Percentiles rank a stretch among this genome's conserved stretches.
Conservation (phyloP, 2,329 filamentous ascomycete genomes). For the Clarireedia hainanense region DNA sequence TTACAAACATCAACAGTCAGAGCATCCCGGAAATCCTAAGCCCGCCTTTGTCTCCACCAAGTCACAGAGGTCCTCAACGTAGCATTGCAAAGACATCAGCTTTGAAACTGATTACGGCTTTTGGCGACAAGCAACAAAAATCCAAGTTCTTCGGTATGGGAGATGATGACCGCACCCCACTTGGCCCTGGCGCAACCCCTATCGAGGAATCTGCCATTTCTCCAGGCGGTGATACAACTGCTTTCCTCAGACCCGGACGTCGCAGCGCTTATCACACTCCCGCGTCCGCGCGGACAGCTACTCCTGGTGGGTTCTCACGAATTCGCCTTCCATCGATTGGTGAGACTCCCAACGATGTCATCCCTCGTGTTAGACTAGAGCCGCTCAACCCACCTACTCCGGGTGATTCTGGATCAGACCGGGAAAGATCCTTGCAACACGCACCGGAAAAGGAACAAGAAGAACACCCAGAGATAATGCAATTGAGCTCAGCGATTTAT, state of each 20-base stretch:
- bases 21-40: slow-evolving; percentile 56
- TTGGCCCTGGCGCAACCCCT: slow-evolving; percentile 75
- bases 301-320: slow-evolving; percentile 51
- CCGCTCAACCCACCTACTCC: slow-evolving; percentile 35
- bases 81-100: slow-evolving; percentile 73
- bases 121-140: slow-evolving; percentile 55
- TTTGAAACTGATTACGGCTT: slow-evolving; percentile 86
- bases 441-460: slow-evolving; percentile 21
- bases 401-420: slow-evolving; percentile 40
- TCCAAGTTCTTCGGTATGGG: slow-evolving; percentile 54
- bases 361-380: slow-evolving; percentile 33
- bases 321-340: slow-evolving; percentile 72
- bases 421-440: slow-evolving; percentile 32
- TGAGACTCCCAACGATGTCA: slow-evolving; percentile 51
- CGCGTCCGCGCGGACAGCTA: slow-evolving; percentile 55
- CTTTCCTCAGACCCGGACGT: slow-evolving; percentile 58
- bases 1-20: slow-evolving; percentile 50
- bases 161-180: slow-evolving; percentile 61
- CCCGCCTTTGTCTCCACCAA: slow-evolving; percentile 67
- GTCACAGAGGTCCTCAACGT: slow-evolving; percentile 48
- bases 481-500: slow-evolving; percentile 32
- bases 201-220: slow-evolving; percentile 75
- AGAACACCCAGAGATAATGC: slow-evolving; percentile 29
- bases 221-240: slow-evolving; percentile 61
- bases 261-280: slow-evolving; percentile 64